Conservation (phyloP, 2,329 filamentous ascomycete genomes). For the Aspergillus aculeatus region DNA sequence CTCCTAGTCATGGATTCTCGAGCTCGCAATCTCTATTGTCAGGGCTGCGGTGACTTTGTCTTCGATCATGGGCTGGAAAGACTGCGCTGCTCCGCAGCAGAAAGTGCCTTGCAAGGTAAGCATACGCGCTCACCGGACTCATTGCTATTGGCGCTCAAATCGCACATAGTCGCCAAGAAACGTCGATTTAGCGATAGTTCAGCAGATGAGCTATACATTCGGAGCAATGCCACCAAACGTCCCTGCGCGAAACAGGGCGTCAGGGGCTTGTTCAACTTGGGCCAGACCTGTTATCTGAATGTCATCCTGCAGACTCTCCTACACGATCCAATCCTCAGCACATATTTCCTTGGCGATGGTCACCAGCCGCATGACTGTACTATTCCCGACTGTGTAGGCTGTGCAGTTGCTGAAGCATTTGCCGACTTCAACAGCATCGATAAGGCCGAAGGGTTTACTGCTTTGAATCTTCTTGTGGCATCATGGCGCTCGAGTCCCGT, state of each 20-base stretch:
- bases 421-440: slow-evolving; percentile 61
- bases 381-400: slow-evolving; percentile 57
- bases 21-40: slow-evolving; percentile 40
- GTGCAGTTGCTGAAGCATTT: slow-evolving; percentile 62
- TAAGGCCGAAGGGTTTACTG: slow-evolving; percentile 82
- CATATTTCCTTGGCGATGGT: slow-evolving; percentile 88
- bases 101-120: slow-evolving; percentile 23
- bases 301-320: slow-evolving; percentile 91
- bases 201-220: slow-evolving; percentile 74
- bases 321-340: slow-evolving; percentile 87
- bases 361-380: slow-evolving; percentile 76
- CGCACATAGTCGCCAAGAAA: slow-evolving; percentile 30
- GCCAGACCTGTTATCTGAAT: slow-evolving; percentile 98
- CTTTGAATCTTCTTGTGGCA: slow-evolving; percentile 81
- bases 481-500: slow-evolving; percentile 80
- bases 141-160: neutral
- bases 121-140: neutral
- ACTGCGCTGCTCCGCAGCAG: slow-evolving; percentile 27
- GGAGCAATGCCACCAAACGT: slow-evolving; percentile 72
- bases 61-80: slow-evolving; percentile 43
- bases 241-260: slow-evolving; percentile 85
- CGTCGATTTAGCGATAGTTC: slow-evolving; percentile 38
- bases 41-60: slow-evolving; percentile 42
- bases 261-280: slow-evolving; percentile 92
- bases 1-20: slow-evolving; percentile 42